These are phyloP conservation scores for Domatiomyces catenatus DNA, from an alignment of 2,329 filamentous ascomycete genomes.

Conservation along the genomic window DNA sequence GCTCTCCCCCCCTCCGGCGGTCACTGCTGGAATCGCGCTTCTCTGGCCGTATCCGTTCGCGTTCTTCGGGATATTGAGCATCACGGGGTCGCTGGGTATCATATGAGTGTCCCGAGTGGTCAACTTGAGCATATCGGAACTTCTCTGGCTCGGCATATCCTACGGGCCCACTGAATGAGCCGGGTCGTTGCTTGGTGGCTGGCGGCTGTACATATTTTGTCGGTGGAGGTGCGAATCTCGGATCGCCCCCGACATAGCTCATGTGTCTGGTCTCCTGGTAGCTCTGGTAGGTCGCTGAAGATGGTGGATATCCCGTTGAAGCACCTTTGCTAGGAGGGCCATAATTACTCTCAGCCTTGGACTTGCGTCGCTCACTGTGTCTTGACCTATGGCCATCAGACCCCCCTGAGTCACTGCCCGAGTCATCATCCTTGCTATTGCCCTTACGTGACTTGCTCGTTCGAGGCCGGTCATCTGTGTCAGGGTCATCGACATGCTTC, in stretches of 20 bases:
- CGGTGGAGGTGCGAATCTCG: constrained; percentile 27
- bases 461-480: neutral
- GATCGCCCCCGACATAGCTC: constrained; percentile 24
- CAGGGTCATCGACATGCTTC: constrained; percentile 1
- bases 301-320: neutral
- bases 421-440: constrained; percentile 5
- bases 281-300: neutral
- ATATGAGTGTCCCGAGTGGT: constrained; percentile 4
- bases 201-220: constrained; percentile 3
- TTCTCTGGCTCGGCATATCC: constrained; percentile 20
- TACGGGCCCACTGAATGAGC: constrained; percentile 11
- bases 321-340: constrained; percentile 5
- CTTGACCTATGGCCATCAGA: constrained; percentile 5
- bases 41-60: neutral
- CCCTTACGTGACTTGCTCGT: constrained; percentile 10
- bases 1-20: constrained; percentile 2
- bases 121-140: constrained; percentile 19
- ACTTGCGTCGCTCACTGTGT: neutral
- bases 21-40: constrained; percentile 7
- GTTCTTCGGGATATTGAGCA: constrained; percentile 18
- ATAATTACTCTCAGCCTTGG: neutral
- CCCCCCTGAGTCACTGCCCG: constrained; percentile 8
- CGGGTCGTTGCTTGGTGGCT: constrained; percentile 14
- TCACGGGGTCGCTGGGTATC: constrained; percentile 1
- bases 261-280: constrained; percentile 7